A percentile compares a stretch with the other conserved stretches of the same genome.
These are phyloP conservation scores for Saccharum officinarum DNA, from an alignment of 176 grass and related monocot species.

Conservation along the genomic window DNA sequence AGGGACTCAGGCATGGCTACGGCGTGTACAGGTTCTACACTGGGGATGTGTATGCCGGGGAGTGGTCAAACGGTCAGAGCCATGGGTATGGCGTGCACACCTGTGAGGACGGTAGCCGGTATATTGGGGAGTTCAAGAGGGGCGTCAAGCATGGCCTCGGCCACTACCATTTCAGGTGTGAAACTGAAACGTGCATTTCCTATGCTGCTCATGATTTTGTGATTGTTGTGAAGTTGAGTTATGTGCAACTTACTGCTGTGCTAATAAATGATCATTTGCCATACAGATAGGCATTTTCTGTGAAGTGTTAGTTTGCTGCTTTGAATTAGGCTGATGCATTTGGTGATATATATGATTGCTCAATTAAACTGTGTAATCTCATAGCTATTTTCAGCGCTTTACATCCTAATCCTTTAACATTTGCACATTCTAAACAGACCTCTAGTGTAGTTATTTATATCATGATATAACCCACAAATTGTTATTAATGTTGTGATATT, in stretches of 20 bases:
- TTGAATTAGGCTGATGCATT: background rate
- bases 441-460: slow-evolving; percentile 8
- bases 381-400: slow-evolving; percentile 7
- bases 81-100: slow-evolving; percentile 93
- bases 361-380: background rate
- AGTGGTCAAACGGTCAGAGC: slow-evolving; percentile 98
- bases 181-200: slow-evolving; percentile 17
- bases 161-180: slow-evolving; percentile 99
- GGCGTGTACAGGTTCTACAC: slow-evolving; percentile 98
- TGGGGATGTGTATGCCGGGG: slow-evolving; percentile 89
- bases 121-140: slow-evolving; percentile 97
- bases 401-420: background rate
- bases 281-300: background rate
- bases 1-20: slow-evolving; percentile 89
- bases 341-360: background rate
- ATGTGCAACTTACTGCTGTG: background rate
- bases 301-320: background rate
- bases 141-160: slow-evolving; percentile 95
- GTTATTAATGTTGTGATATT: slow-evolving; percentile 13
- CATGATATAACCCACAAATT: background rate
- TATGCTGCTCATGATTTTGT: background rate
- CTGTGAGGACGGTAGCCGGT: slow-evolving; percentile 94
- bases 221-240: slow-evolving; percentile 19
- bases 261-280: slow-evolving; percentile 2
- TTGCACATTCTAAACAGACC: background rate